Base-by-base conservation (phyloP, 75 land plant genomes). In the Larix kaempferi region DNA sequence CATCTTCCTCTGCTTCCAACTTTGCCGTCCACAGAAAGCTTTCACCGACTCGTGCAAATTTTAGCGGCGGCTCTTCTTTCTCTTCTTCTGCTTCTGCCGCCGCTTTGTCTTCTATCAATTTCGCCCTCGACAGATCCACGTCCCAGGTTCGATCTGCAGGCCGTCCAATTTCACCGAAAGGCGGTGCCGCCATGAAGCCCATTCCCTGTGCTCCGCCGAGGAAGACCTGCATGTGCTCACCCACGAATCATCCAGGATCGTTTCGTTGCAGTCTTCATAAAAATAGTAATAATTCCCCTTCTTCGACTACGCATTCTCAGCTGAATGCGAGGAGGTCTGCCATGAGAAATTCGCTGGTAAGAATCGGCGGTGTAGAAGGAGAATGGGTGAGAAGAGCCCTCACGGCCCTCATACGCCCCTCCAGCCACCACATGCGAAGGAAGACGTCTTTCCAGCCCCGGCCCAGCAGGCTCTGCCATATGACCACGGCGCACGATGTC, bases 351-450 rank as follows among this genome's bases (percentile, higher is more conserved):
- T 89, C 91, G 6, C 77, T 89, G 27, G 86, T 86, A 13, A 73
- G 91, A 57, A 89, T 86, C 81, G 88, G 88, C 44, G 91, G 86
- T 4, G 91, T 79, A 84, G 85, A 80, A 56, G 87, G 91, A 3
- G 81, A 85, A 22, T 66, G 41, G 84, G 80, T 83, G 74, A 90
- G 81, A 80, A 75, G 87, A 58, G 89, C 87, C 0, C 80, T 90
- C 61, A 77, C 87, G 6, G 84, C 89, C 5, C 73, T 90, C 69
- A 88, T 90, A 14, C 84, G 88, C 0, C 92, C 90, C 1, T 88
- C 88, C 15, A 84, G 88, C 13, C 90, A 88, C 62, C 84, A 88
- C 19, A 84, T 78, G 81, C 44, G 84, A 56, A 69, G 92, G 33
- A 56, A 90, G 3, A 64, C 72, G 7, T 80, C 52, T 19, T 90